These are phyloP conservation scores for Cadophora luteo-olivacea DNA, from an alignment of 2,329 filamentous ascomycete species.

Conservation along the genomic window DNA sequence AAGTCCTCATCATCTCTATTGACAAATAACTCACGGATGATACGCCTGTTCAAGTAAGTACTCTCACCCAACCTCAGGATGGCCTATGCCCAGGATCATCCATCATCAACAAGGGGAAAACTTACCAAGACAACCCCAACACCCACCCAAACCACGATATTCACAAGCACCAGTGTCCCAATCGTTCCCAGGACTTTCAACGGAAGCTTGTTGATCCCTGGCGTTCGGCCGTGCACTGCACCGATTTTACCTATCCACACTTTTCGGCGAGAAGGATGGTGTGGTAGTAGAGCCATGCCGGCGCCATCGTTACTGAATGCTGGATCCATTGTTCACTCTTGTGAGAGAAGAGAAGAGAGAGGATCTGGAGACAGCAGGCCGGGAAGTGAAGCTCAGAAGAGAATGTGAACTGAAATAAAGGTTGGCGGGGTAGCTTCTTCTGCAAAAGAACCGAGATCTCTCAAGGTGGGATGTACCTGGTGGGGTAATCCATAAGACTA, in stretches of 20 bases:
- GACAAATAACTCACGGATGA: constrained; percentile 12
- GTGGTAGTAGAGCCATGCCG: constrained; percentile 1
- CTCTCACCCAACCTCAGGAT: neutral
- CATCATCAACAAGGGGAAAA: neutral
- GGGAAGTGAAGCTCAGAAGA: neutral
- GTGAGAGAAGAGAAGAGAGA: neutral
- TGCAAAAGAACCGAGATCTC: neutral
- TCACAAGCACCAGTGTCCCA: constrained; percentile 11
- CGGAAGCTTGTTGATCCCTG: constrained; percentile 13
- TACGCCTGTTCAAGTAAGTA: constrained; percentile 14
- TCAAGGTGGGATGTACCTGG: constrained; percentile 12
- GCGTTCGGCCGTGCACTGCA: constrained; percentile 10
- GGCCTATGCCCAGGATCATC: neutral
- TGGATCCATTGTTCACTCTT: neutral
- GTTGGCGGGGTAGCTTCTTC: constrained; percentile 10
- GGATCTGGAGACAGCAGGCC: neutral
- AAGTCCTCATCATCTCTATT: neutral
- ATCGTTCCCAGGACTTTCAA: constrained; percentile 15
- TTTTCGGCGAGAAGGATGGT: constrained; percentile 7
- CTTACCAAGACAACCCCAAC: constrained; percentile 17
- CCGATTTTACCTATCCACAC: constrained; percentile 7
- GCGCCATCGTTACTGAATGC: neutral
- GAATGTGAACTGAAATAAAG: neutral
- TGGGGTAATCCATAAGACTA: neutral
- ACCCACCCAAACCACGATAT: constrained; percentile 15